phyloP scores from a whole-genome alignment of 192 early-diverging fungal genomes.

The Coemansia sp. region DNA sequence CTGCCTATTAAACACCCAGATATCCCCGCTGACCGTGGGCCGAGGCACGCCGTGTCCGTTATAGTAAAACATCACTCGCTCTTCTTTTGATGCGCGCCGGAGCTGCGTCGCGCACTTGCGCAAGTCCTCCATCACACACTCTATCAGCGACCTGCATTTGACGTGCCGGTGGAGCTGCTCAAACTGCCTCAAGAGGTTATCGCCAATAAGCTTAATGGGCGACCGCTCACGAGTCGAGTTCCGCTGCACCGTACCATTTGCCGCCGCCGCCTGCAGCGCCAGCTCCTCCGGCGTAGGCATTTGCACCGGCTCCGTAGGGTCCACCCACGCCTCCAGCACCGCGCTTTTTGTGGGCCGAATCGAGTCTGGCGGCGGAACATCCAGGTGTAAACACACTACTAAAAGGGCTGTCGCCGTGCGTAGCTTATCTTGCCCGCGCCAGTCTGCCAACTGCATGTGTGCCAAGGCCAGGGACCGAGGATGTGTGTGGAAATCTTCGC shows the following conservation, averaged over 20 bases:
- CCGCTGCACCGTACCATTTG: conserved; percentile 15
- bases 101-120: conserved; percentile 86
- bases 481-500: conserved; percentile 53
- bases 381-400: conserved; percentile 92
- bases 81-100: conserved; percentile 85
- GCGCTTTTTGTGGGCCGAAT: conserved; percentile 86
- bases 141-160: conserved; percentile 78
- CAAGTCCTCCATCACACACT: conserved; percentile 91
- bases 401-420: conserved; percentile 88
- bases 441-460: conserved; percentile 58
- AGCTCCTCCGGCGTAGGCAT: conserved; percentile 64
- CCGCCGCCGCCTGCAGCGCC: conserved; percentile 64
- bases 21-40: conserved; percentile 91
- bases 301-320: conserved; percentile 71
- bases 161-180: conserved; percentile 86
- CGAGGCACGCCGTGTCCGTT: conserved; percentile 98
- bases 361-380: conserved; percentile 92
- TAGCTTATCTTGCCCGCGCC: conserved; percentile 67
- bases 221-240: conserved; percentile 25
- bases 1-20: conserved; percentile 98
- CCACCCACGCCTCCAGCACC: conserved; percentile 93
- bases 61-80: conserved; percentile 95
- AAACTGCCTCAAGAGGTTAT: conserved; percentile 91
- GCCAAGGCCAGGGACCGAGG: conserved; percentile 48
- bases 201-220: conserved; percentile 65